Evolutionary conservation across 306 rosid genomes (phyloP).

Genomic region (Cicer judaicum): DNA sequence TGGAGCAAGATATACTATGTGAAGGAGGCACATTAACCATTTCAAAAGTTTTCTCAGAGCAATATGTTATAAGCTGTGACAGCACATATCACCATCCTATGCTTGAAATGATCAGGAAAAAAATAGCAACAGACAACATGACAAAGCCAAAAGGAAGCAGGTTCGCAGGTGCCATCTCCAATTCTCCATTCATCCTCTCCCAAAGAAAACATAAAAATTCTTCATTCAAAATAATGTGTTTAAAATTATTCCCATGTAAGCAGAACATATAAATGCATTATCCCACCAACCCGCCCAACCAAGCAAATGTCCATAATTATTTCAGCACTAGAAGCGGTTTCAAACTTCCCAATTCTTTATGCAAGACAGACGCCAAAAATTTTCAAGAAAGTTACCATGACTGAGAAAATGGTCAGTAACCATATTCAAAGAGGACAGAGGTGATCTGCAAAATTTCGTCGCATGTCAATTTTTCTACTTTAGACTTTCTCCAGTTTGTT

Average conservation of each 20-base stretch:
- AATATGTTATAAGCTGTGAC: conserved; percentile 24
- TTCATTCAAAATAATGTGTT: conserved; percentile 18
- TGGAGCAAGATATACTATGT: conserved; percentile 33
- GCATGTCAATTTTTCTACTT: conserved; percentile 11
- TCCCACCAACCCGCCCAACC: not conserved
- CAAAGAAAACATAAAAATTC: not conserved
- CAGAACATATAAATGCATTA: not conserved
- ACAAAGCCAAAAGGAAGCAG: conserved; percentile 25
- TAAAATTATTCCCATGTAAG: not conserved
- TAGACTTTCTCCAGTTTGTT: conserved; percentile 13
- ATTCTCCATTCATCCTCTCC: conserved; percentile 27
- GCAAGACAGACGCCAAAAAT: conserved; percentile 18
- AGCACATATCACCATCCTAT: not conserved
- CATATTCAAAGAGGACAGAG: conserved; percentile 19
- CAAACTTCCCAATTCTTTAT: conserved; percentile 13
- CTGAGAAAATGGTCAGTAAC: conserved; percentile 19
- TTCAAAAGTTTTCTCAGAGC: conserved; percentile 36
- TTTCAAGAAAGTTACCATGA: conserved; percentile 13
- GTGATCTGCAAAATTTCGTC: conserved; percentile 19
- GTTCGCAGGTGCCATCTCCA: conserved; percentile 22
- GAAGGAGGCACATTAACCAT: conserved; percentile 22
- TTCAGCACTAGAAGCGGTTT: conserved; percentile 20
- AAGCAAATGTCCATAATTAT: conserved; percentile 4
- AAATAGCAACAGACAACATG: not conserved
- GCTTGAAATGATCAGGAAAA: conserved; percentile 3